These are phyloP conservation scores for Apophysomyces ossiformis DNA, from an alignment of 371 early-diverging fungal genomes.

Conservation along the genomic window DNA sequence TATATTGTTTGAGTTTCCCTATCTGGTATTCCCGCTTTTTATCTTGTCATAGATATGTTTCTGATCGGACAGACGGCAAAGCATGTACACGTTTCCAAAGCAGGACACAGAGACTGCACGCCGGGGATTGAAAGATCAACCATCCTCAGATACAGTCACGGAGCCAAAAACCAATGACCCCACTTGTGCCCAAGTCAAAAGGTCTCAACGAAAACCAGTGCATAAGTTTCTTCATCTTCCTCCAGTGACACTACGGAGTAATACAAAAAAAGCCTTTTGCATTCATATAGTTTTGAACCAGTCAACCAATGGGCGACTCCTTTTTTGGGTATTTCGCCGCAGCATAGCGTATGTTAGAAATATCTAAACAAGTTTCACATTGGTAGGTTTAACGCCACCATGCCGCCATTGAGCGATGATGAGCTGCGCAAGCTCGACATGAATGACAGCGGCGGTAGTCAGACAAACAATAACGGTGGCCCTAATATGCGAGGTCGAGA, in stretches of 20 bases:
- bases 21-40: too few species aligned
- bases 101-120: too few species aligned
- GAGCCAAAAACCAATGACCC: too few species aligned
- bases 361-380: neutral
- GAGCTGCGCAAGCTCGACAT: slow-evolving; percentile 44
- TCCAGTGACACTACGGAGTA: slow-evolving; percentile 10
- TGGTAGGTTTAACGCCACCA: slow-evolving; percentile 59
- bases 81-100: too few species aligned
- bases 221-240: neutral
- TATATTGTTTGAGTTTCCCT: too few species aligned
- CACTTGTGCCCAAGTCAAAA: too few species aligned
- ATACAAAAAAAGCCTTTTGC: neutral
- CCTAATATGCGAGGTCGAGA: slow-evolving; percentile 26
- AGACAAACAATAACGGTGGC: slow-evolving; percentile 3
- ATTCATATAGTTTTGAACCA: slow-evolving; percentile 12
- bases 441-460: slow-evolving; percentile 33
- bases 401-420: slow-evolving; percentile 60
- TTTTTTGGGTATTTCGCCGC: slow-evolving; percentile 49
- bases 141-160: too few species aligned
- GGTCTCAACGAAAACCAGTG: too few species aligned
- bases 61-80: too few species aligned
- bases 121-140: too few species aligned
- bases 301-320: slow-evolving; percentile 47
- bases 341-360: neutral
- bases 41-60: too few species aligned